Evolutionary conservation across 1,284 basidiomycete species (phyloP).

Genomic region (Coriolopsis trogii): DNA sequence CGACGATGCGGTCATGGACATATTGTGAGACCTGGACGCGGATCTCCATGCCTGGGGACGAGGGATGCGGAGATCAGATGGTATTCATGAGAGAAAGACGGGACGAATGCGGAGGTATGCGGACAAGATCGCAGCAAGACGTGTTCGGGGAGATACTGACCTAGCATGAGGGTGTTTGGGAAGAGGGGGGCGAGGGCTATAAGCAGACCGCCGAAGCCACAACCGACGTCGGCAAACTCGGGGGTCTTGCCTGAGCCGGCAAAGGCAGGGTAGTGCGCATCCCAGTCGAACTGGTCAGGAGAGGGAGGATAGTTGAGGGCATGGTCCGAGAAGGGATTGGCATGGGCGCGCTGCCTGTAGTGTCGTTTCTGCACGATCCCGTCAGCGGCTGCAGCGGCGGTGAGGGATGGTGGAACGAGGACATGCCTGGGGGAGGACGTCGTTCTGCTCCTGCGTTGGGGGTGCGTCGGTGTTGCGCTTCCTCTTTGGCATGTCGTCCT

Average conservation of each 20-base stretch:
- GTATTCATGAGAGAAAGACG: background rate
- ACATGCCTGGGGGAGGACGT: constrained; percentile 39
- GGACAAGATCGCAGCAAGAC: too few species aligned
- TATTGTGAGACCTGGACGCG: constrained; percentile 96
- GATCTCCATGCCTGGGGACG: constrained; percentile 93
- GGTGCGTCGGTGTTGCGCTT: constrained; percentile 37
- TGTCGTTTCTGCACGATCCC: constrained; percentile 77
- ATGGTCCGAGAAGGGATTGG: constrained; percentile 98
- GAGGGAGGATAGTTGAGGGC: constrained; percentile 87
- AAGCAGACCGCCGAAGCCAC: constrained; percentile 95
- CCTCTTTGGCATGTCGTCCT: constrained; percentile 59
- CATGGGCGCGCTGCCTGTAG: constrained; percentile 97
- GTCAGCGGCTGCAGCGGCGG: constrained; percentile 5
- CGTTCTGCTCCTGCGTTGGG: constrained; percentile 20
- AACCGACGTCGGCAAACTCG: constrained; percentile 97
- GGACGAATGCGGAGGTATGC: too few species aligned
- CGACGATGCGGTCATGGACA: constrained; percentile 92
- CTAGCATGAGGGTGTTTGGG: constrained; percentile 93
- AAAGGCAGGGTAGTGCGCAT: constrained; percentile 81
- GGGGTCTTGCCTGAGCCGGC: constrained; percentile 63
- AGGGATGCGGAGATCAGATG: constrained; percentile 13
- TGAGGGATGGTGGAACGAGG: constrained; percentile 2
- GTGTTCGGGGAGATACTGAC: constrained; percentile 51
- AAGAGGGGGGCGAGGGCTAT: constrained; percentile 90
- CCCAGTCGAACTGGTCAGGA: constrained; percentile 85